Base-by-base conservation (phyloP, 768 basidiomycete species). In the Kockovaella imperatae region DNA sequence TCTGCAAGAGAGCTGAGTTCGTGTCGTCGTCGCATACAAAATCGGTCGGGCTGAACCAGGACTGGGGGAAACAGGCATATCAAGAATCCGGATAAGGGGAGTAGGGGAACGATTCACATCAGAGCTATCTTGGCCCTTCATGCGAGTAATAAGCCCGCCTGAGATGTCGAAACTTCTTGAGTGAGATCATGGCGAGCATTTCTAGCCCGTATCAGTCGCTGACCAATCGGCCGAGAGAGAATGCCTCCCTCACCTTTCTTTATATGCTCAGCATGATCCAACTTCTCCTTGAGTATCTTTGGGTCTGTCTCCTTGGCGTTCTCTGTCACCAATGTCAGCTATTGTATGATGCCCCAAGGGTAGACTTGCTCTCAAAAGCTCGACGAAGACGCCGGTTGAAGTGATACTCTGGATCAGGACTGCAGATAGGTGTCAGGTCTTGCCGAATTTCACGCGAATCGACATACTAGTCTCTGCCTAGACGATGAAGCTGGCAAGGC, bases 161-260 rank as follows among this genome's bases (percentile, higher is more conserved):
- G 14, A 71, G 57, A 57, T 68, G 65, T 17, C 69, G 45, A 44
- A 60, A 71, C 41, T 71, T 71, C 56, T 68, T 69, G 48, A 71
- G 59, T 24, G 65, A 67, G 30, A 71, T 58, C 36, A 71, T 44
- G 17, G 69, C 67, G n/a, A 69, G 59, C 5, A 71, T 65, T 53
- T 71, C 69, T 71, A 45, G 1, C 5, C 23, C 4, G 13, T 13
- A 46, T 59, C 38, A 60, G 54, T 17, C 25, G 24, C 17, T n/a
- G 15, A n/a, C 15, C 7, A 30, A 45, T 10, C 17, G 7, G 10
- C 7, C 41, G 24, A 21, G 34, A 32, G 46, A 26, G 13, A 5
- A 50, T n/a, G n/a, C n/a, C n/a, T n/a, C n/a, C n/a, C 61, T 53
- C 23, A 61, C 69, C 69, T 49, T 69, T 71, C 58, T 69, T 71